Evolutionary conservation across 495 filamentous ascomycete genomes (phyloP), one percentile per base, ranked within the genome.

Genomic region (Penicillium diatomitis): DNA sequence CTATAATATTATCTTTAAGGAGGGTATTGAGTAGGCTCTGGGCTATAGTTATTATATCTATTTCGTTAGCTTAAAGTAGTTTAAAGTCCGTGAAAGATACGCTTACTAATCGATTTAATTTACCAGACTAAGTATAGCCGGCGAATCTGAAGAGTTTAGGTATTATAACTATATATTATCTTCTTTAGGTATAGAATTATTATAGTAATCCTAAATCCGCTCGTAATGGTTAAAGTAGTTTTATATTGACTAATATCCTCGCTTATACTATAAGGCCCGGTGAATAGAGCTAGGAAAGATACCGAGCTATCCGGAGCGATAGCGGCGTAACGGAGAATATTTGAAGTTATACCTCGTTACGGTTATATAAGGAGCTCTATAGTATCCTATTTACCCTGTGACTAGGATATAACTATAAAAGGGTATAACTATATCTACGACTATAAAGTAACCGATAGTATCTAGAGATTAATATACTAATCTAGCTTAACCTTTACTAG

Each of bases 401-500:
- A 65, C 66, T 56, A 71, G 5, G 53, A 71, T 48, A 44, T 63
- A 2, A 74, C 57, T 7, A 52, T 62, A 45, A 72, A 74, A 27
- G 61, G 65, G 58, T 74, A 56, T 32, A 52, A 64, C 49, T 72
- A 54, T 28, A 54, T 47, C 49, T 56, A 69, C 38, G 55, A 67
- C 39, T 39, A 64, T 34, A 68, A 46, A 51, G 57, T 61, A 4
- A 68, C 48, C 7, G 54, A 56, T 7, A 61, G 60, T 10, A 74
- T 58, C 58, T 49, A 71, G 20, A 72, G 39, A 46, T 70, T 68
- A 38, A 72, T 63, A 46, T 69, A 72, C 47, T 72, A 52, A 12
- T 67, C 58, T 38, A 62, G 53, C 5, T 35, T 10, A 5, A 35
- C 6, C 33, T 35, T 35, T 10, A 35, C 10, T 35, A 10, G 33